Percentiles rank a stretch among this genome's conserved stretches.
phyloP scores from a whole-genome alignment of 257 asterid genomes.

The Henckelia pumila region DNA sequence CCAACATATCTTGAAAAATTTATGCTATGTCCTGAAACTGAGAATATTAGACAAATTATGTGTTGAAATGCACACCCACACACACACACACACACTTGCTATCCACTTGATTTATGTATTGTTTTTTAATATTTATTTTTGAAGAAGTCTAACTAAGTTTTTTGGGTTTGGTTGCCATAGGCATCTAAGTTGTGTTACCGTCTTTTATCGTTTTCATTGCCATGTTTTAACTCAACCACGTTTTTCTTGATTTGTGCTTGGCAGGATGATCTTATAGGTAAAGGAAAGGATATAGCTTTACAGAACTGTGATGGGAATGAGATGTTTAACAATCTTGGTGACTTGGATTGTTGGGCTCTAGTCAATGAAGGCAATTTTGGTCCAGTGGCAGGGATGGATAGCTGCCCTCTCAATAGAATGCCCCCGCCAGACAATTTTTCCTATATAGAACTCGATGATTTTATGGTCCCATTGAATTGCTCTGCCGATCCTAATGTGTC shows the following conservation, averaged over 20 bases:
- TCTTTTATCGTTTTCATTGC: neutral
- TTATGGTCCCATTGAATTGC: conserved; percentile 42
- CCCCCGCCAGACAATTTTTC: conserved; percentile 28
- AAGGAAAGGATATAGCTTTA: neutral
- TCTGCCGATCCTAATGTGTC: conserved; percentile 25
- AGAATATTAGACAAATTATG: too few species aligned
- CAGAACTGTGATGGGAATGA: conserved; percentile 35
- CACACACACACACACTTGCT: neutral
- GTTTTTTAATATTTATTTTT: too few species aligned
- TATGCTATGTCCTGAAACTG: neutral
- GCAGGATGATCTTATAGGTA: conserved; percentile 30
- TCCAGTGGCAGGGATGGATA: conserved; percentile 29
- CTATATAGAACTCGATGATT: conserved; percentile 65
- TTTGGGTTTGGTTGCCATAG: neutral
- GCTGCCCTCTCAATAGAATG: conserved; percentile 22
- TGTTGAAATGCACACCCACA: neutral
- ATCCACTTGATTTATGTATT: neutral
- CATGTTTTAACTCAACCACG: conserved; percentile 2
- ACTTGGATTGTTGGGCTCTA: conserved; percentile 30
- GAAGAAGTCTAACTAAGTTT: too few species aligned
- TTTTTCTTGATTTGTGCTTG: conserved; percentile 15
- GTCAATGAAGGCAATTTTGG: conserved; percentile 27
- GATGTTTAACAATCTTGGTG: conserved; percentile 41
- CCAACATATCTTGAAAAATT: too few species aligned
- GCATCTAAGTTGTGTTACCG: neutral